phyloP scores from a whole-genome alignment of 139 green algal species.

The Volvox africanus region DNA sequence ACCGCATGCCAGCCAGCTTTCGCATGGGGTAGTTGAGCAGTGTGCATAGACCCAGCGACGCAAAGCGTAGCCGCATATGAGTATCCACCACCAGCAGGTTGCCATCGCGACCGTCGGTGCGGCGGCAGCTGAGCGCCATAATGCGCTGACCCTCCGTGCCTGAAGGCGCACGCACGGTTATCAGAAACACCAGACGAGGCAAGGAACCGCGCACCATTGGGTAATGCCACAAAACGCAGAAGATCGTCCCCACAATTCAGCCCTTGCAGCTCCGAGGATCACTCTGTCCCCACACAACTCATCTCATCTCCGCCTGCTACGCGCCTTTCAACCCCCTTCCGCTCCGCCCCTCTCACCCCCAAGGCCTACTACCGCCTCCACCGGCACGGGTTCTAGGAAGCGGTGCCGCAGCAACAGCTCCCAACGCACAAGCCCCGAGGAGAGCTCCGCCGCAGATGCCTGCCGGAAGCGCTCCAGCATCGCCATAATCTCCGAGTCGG shows the following conservation, averaged over 20 bases:
- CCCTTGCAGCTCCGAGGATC: no score
- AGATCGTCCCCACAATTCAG: no score
- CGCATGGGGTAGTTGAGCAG: constrained; percentile 49
- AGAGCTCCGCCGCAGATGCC: background rate
- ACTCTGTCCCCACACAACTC: no score
- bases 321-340: background rate
- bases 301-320: no score
- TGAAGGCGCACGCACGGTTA: background rate
- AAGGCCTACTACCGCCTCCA: background rate
- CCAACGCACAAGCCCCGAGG: background rate
- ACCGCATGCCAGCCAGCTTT: constrained; percentile 34
- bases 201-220: no score
- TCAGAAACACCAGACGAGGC: no score
- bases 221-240: no score
- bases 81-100: constrained; percentile 53
- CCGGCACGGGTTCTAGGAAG: constrained; percentile 29
- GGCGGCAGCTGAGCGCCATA: constrained; percentile 28
- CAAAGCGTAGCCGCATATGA: constrained; percentile 50
- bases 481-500: background rate
- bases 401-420: constrained; percentile 25
- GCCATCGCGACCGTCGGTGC: constrained; percentile 37
- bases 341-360: constrained; percentile 6
- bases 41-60: constrained; percentile 34
- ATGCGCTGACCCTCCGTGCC: constrained; percentile 55
- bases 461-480: background rate